A percentile compares a stretch with the other conserved stretches of the same genome.
These are phyloP conservation scores for Vitis rupestris DNA, from an alignment of 164 flowering plant species.

Conservation along the genomic window DNA sequence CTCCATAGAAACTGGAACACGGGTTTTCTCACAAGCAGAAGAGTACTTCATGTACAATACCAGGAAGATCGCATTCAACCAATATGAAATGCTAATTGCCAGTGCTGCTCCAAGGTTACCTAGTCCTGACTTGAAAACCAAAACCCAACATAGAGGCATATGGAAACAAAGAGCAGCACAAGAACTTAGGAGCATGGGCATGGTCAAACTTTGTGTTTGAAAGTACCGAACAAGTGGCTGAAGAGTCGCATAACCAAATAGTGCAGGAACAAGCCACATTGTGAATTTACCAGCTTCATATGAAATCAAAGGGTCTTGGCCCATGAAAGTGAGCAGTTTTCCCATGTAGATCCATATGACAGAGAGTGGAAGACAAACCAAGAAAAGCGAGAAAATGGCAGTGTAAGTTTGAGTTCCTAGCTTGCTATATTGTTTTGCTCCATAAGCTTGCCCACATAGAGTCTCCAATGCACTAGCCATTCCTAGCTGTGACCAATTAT, in stretches of 20 bases:
- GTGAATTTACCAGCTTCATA: constrained; percentile 47
- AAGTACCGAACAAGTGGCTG: constrained; percentile 44
- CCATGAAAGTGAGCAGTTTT: constrained; percentile 38
- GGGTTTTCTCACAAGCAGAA: constrained; percentile 56
- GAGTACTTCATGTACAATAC: constrained; percentile 37
- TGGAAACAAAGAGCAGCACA: constrained; percentile 31
- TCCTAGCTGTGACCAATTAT: constrained; percentile 36
- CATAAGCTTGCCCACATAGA: constrained; percentile 63
- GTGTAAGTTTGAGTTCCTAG: constrained; percentile 44
- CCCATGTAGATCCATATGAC: constrained; percentile 45
- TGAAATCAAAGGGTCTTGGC: constrained; percentile 59
- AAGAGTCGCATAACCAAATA: constrained; percentile 47
- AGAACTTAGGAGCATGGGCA: constrained; percentile 46
- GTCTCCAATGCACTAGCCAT: constrained; percentile 63
- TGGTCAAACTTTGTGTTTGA: constrained; percentile 46
- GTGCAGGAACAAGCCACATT: constrained; percentile 44
- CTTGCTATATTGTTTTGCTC: constrained; percentile 51
- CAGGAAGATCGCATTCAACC: constrained; percentile 48
- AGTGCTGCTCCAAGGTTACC: constrained; percentile 47
- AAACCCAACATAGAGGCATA: constrained; percentile 49
- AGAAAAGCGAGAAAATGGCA: constrained; percentile 36
- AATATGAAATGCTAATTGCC: constrained; percentile 38
- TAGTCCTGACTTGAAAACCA: constrained; percentile 50
- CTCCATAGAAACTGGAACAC: constrained; percentile 57
- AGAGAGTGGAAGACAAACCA: constrained; percentile 47